A percentile compares a stretch with the other conserved stretches of the same genome.
Evolutionary conservation across 1,139 yeast genomes (phyloP).

Genomic region (Pneumocystis canis): DNA sequence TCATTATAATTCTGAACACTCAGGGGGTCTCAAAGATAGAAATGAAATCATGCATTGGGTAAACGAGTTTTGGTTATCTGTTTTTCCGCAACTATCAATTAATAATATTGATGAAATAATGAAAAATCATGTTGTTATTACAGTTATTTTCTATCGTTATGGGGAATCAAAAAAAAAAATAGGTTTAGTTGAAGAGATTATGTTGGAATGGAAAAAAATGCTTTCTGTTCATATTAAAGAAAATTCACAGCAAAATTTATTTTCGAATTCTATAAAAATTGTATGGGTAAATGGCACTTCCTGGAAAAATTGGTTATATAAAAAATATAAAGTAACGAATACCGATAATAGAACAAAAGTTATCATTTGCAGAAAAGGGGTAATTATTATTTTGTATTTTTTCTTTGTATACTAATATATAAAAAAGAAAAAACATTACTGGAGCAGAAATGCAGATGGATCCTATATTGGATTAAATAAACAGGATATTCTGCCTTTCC

Average conservation of each 20-base stretch:
- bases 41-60: conserved; percentile 23
- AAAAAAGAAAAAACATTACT: conserved; percentile 20
- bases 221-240: conserved; percentile 19
- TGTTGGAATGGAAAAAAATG: conserved; percentile 19
- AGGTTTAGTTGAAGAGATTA: conserved; percentile 22
- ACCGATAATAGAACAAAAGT: conserved; percentile 18
- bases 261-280: conserved; percentile 23
- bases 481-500: neutral
- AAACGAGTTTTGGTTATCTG: conserved; percentile 23
- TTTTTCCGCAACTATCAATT: conserved; percentile 27
- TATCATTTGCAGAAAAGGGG: conserved; percentile 15
- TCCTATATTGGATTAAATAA: neutral
- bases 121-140: conserved; percentile 21
- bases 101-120: conserved; percentile 24
- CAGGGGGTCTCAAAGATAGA: conserved; percentile 25
- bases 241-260: conserved; percentile 19
- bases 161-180: conserved; percentile 20
- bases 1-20: conserved; percentile 22
- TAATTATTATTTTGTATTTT: neutral
- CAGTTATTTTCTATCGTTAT: conserved; percentile 25
- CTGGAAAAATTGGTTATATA: conserved; percentile 26
- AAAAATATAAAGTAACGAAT: conserved; percentile 22
- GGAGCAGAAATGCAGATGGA: conserved; percentile 23
- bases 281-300: conserved; percentile 28
- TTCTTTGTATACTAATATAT: conserved; percentile 15